Base-by-base conservation (phyloP, 805 yeast species). In the Sungouiella blattae region DNA sequence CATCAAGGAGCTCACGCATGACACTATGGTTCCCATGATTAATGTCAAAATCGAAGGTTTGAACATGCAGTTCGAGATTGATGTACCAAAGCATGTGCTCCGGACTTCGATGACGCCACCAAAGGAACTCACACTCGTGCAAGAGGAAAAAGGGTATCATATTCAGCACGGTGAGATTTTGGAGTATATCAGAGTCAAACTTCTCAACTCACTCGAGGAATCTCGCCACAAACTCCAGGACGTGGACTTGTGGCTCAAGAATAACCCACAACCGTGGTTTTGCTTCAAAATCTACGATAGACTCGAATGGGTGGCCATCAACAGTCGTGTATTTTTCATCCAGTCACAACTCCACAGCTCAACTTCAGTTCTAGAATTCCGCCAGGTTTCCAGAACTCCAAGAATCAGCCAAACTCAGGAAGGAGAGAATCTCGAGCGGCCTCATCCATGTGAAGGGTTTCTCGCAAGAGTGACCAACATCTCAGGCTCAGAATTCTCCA, bases 371-470 rank as follows among this genome's bases (percentile, higher is more conserved):
- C 7, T 88, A n/a, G 91, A 88, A 51, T 55, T 83, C 14, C 64
- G 94, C 27, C 68, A 62, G 13, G 51, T 70, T 17, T 45, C 52
- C 11, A 71, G 69, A 35, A 66, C 68, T 37, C 64, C 75, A 4
- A 51, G 62, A 32, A 25, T 28, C 2, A 50, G 66, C 1, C 24
- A 17, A 1, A 15, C 12, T 3, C 33, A 35, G 34, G 20, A 46
- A 21, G 47, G 33, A 1, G 6, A 15, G 6, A 9, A 2, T 18
- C 11, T 24, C 23, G 6, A 9, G 31, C 33, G 95, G 83, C 96
- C 96, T 0, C 34, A 61, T 0, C 80, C 95, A 0, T 57, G 87
- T 7, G 98, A 91, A 60, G 98, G 98, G 0, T 88, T 84, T 53
- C 55, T 89, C 14, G 62, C 75, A 3, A 69, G 80, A 32, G 53